Base-by-base conservation (phyloP, 768 basidiomycete species). In the Pulveroboletus sp. region DNA sequence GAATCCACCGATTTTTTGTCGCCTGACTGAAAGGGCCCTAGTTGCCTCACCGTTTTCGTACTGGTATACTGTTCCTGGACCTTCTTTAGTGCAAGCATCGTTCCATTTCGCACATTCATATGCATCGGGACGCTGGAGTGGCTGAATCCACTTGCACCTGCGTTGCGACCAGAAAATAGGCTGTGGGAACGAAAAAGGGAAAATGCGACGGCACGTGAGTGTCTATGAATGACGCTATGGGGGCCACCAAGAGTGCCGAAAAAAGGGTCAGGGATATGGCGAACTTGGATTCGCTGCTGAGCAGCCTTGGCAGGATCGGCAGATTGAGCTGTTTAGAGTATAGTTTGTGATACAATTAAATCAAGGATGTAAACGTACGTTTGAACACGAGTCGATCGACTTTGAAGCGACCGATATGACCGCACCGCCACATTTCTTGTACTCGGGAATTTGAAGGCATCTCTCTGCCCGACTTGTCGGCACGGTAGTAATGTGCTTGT, bases 21-120 rank as follows among this genome's bases (percentile, higher is more conserved):
- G n/a, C 27, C 48, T 2, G 48, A 43, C 48, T 49, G 48, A 21
- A 49, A 49, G 11, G 48, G 48, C n/a, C 48, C 48, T 6, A 49
- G 72, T 59, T 80, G 82, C 40, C 79, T 74, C 6, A 85, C 87
- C 17, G 86, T 85, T 29, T 76, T 82, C 16, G 87, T 90, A 57
- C 80, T 88, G 16, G 87, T 89, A 58, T 79, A 90, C 14, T 84
- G 81, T 59, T 82, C 80, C 56, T 91, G 89, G n/a, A 90, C 87
- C 52, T 76, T 78, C 58, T 80, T 79, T 27, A 85, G 80, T 16
- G 85, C 87, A 12, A 91, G 69, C 54, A 92, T 68, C 46, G 90
- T 83, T 13, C 68, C 68, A 14, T 43, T 44, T 11, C 66, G 67
- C 43, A 62, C 63, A 10, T 67, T 59, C 53, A 63, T 53, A 50